Evolutionary conservation across 1,139 yeast genomes (phyloP), one percentile per base, ranked within the genome.

Genomic region (Taiozyma onychis): DNA sequence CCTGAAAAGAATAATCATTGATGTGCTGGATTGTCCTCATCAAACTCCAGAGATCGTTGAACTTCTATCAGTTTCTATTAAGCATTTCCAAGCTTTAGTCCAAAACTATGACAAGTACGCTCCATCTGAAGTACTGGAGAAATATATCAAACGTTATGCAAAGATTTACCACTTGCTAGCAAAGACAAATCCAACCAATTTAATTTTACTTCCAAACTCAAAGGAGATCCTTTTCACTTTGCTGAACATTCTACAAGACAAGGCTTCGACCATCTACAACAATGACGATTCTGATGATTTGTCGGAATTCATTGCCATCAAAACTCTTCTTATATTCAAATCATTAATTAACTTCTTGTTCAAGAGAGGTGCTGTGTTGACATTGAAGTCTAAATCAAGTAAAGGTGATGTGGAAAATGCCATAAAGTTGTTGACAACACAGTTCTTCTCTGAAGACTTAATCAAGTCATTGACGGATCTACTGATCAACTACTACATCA

Each of bases 281-380:
- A 68, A 64, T 61, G 74, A 72, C 42, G 65, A 68, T 6, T 77
- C 67, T 48, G 68, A 67, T 5, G 83, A 81, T 47, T 78, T 89
- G 57, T 90, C 96, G 95, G 91, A 85, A 58, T 78, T 76, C 45
- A 69, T 88, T 39, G 85, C 88, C 1, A 80, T 89, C 34, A 87
- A 87, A 59, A 84, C 89, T 0, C 73, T 91, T 49, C 62, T 78
- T 48, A 77, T 90, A 14, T 67, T 89, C 60, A 87, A 88, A 59
- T 77, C 76, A 51, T 70, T 87, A 41, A 73, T 90, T 13, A 76
- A 79, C 22, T 81, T 84, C 57, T 71, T 83, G 1, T 78, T 78
- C 62, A 80, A 82, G 54, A 80, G 81, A 54, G 91, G 93, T 0
- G 83, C 90, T 0, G 66, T 71, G 1, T 70, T 82, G 9, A 76